Base-by-base conservation (phyloP, 2,329 filamentous ascomycete genomes). In the Paracamarosporium sp. region DNA sequence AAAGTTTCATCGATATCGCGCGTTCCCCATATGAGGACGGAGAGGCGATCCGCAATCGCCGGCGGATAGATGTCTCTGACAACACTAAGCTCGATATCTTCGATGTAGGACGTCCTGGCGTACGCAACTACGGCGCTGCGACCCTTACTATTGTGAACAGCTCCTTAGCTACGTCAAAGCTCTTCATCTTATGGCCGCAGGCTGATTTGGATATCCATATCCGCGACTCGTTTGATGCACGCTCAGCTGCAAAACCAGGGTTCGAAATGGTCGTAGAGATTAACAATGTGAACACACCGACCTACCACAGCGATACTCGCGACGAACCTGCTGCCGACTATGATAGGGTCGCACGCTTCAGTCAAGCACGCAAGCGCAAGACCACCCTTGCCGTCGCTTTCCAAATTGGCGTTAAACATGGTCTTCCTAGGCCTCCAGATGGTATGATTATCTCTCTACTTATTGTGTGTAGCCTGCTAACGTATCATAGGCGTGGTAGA, bases 121-220 rank as follows among this genome's bases (percentile, higher is more conserved):
- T 52, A 2, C 47, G 41, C 9, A 41, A 52, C 31, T 56, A 56
- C 33, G 48, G 47, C 11, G 50, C 35, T 17, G 54, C 48, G 15
- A 52, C 41, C 1, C 31, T 50, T n/a, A 47, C 48, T 24, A 17
- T 13, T 30, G 36, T 44, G 11, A 22, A 33, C 17, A 41, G 27
- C 7, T 31, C 28, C 2, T 43, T 47, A 25, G 17, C 20, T 30
- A 58, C 55, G 7, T 63, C 61, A 3, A 67, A 65, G 25, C 50
- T 65, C 4, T 65, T 60, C 50, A 55, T 65, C 24, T 38, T 51
- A 7, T 67, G 59, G 58, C 61, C 60, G 1, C 55, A 66, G 24
- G 28, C 61, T 5, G 64, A 67, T 36, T 27, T 65, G 2, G 50
- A 62, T 17, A 60, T 67, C 4, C 51, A 45, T 2, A 43, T 62